Base-by-base conservation (phyloP, 2,329 filamentous ascomycete species). In the Teratosphaeria gauchensis region DNA sequence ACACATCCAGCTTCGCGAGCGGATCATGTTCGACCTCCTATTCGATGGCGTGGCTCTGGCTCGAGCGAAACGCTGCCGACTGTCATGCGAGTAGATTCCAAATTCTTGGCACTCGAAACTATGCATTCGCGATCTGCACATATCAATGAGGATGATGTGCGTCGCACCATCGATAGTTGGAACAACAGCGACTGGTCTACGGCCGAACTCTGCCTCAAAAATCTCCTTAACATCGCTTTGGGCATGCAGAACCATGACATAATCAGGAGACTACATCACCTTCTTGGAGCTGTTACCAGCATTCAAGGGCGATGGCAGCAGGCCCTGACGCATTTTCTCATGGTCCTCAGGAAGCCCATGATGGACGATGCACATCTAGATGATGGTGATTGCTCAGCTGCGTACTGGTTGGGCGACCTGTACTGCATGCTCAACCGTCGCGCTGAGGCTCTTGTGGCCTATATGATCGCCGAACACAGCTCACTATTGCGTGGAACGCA, bases 391-490 rank as follows among this genome's bases (percentile, higher is more conserved):
- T 64, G 61, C 51, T 64, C 65, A 28, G 65, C 67, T 7, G 63
- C 66, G 4, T 67, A 66, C 55, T 68, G 65, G 64, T 57, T 68
- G 9, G 67, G 63, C 7, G 67, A 69, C 48, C 42, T 59, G 3
- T 69, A 65, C 38, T 52, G 61, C 14, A 48, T 65, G 53, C 57
- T 62, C 19, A 65, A 66, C 53, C 59, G 64, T 4, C 52, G 58
- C 24, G 56, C 61, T 6, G 67, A 69, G 33, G 66, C 66, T 9
- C 31, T 65, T 19, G 53, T 65, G 2, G 62, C 66, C 8, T 69
- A 69, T 54, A 61, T 56, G 7, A 57, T 68, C 30, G 66, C 66
- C 1, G 62, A 62, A 14, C 55, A 57, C 6, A 55, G 62, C 38
- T 35, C 56, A 8, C 21, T 63, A 6, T 61, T 60, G 48, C 53